These are phyloP conservation scores for Lumnitzera racemosa DNA, from an alignment of 345 rosid species.

Conservation along the genomic window DNA sequence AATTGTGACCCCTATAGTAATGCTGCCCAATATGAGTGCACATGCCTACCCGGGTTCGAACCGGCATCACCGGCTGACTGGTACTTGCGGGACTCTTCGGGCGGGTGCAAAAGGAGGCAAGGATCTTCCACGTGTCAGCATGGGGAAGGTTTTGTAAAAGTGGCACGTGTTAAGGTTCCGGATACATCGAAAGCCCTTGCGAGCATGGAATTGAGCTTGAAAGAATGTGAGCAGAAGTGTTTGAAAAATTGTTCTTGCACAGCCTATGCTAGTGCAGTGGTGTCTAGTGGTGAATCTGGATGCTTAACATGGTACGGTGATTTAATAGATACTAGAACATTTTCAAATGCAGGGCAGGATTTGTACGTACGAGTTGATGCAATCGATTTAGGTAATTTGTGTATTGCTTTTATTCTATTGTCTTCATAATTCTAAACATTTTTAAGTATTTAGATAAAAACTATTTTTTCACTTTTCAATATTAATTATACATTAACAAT, in stretches of 20 bases:
- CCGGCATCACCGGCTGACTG: conserved; percentile 40
- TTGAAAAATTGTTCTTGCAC: conserved; percentile 15
- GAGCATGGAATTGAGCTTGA: conserved; percentile 9
- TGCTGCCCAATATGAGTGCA: conserved; percentile 30
- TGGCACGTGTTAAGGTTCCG: conserved; percentile 8
- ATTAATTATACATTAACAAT: no score
- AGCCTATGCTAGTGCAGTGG: conserved; percentile 17
- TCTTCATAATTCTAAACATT: no score
- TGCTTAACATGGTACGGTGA: conserved; percentile 29
- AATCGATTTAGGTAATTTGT: neutral
- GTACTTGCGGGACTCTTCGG: conserved; percentile 39
- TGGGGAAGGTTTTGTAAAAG: conserved; percentile 48
- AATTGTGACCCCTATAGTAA: conserved; percentile 26
- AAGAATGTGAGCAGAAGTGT: conserved; percentile 12
- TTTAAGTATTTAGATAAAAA: no score
- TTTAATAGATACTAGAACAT: conserved; percentile 10
- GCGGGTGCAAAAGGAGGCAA: conserved; percentile 40
- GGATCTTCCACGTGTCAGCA: conserved; percentile 13
- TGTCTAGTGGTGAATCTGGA: conserved; percentile 11
- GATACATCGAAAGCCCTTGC: conserved; percentile 7
- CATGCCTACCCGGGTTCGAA: conserved; percentile 58
- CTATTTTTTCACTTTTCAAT: no score
- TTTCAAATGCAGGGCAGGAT: neutral
- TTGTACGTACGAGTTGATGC: conserved; percentile 12
- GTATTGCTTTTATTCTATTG: no score